A percentile compares a stretch with the other conserved stretches of the same genome.
These are phyloP conservation scores for Hortiboletus rubellus DNA, from an alignment of 1,284 basidiomycete genomes.

Conservation along the genomic window DNA sequence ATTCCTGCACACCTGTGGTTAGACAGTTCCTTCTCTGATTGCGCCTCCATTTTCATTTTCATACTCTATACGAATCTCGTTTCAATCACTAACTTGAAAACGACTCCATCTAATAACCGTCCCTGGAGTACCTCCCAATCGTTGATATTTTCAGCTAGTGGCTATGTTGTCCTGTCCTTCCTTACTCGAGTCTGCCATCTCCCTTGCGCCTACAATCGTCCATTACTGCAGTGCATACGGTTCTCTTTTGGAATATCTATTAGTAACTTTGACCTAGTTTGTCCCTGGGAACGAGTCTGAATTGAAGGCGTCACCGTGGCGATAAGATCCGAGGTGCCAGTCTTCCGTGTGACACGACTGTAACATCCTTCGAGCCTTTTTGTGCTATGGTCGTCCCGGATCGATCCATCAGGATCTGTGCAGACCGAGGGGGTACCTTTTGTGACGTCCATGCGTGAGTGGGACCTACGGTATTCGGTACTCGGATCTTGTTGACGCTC, in stretches of 20 bases:
- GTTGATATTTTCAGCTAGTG: conserved; percentile 24
- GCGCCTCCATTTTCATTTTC: background rate
- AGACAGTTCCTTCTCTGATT: conserved; percentile 9
- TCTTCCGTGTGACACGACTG: background rate
- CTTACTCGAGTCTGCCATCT: background rate
- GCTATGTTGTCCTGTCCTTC: conserved; percentile 25
- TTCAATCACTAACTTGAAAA: conserved; percentile 18
- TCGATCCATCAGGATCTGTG: conserved; percentile 57
- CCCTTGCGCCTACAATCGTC: conserved; percentile 9
- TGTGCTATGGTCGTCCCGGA: conserved; percentile 47
- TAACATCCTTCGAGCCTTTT: too few relatives aligned
- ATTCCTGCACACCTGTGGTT: conserved; percentile 4
- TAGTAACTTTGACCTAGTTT: background rate
- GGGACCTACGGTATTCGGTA: background rate
- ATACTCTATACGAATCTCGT: conserved; percentile 7
- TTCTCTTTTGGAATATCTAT: conserved; percentile 23
- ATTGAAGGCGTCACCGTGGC: background rate
- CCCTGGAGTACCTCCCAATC: conserved; percentile 23
- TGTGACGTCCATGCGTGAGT: conserved; percentile 78
- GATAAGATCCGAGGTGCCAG: conserved; percentile 10
- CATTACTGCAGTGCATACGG: conserved; percentile 22
- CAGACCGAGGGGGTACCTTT: conserved; percentile 71
- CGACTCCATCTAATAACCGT: conserved; percentile 21
- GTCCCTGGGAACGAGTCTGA: conserved; percentile 4
- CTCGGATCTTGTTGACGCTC: background rate